Percentiles rank a stretch among this genome's conserved stretches.
Conservation (phyloP, 495 filamentous ascomycete species). For the Penicillium herquei region DNA sequence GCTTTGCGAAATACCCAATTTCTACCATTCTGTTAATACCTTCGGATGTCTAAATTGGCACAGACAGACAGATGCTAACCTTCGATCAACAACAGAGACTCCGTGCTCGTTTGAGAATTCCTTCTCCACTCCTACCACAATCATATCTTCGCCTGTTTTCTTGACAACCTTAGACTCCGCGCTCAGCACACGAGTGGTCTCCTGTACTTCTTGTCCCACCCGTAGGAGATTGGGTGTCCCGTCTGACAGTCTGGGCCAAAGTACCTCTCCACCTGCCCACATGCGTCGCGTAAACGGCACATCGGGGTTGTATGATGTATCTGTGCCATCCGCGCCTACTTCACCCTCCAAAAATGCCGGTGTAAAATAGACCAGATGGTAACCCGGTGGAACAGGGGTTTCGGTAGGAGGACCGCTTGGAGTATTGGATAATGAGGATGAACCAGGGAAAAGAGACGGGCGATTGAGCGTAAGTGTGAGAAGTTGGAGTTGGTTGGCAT, state of each 20-base stretch:
- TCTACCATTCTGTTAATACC: slow-evolving; percentile 24
- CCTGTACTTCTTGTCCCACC: slow-evolving; percentile 54
- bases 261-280: slow-evolving; percentile 72
- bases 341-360: slow-evolving; percentile 50
- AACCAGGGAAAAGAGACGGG: slow-evolving; percentile 32
- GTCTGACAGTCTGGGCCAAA: slow-evolving; percentile 42
- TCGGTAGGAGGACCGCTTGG: slow-evolving; percentile 22
- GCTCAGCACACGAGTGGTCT: slow-evolving; percentile 53
- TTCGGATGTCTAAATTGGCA: neutral
- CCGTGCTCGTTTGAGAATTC: slow-evolving; percentile 51
- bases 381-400: slow-evolving; percentile 58
- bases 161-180: slow-evolving; percentile 50
- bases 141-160: slow-evolving; percentile 60
- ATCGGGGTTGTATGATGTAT: slow-evolving; percentile 65
- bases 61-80: slow-evolving; percentile 28
- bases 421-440: slow-evolving; percentile 31
- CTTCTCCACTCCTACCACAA: slow-evolving; percentile 66
- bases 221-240: slow-evolving; percentile 41
- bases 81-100: slow-evolving; percentile 51
- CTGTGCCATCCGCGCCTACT: slow-evolving; percentile 70
- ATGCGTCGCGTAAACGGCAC: slow-evolving; percentile 65
- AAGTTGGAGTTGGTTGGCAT: slow-evolving; percentile 58
- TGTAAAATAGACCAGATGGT: slow-evolving; percentile 75
- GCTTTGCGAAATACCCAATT: slow-evolving; percentile 61
- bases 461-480: slow-evolving; percentile 54